Percentiles rank a stretch among this genome's conserved stretches.
Evolutionary conservation across 164 flowering plant genomes (phyloP).

Genomic region (Stephania yunnanensis): DNA sequence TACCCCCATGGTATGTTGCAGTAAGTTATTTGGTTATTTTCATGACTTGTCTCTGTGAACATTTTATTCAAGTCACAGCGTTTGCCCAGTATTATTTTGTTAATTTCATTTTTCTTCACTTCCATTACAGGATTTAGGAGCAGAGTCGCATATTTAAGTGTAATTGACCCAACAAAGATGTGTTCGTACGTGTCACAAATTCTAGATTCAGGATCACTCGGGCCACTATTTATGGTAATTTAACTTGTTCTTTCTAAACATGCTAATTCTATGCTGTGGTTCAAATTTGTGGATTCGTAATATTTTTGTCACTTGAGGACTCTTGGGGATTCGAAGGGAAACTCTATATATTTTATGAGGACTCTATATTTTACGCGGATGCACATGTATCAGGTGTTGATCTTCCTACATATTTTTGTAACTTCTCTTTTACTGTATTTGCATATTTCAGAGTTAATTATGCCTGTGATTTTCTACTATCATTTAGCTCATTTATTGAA

Average conservation of each 20-base stretch:
- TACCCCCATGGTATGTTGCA: constrained; percentile 72
- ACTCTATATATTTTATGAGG: too few species aligned
- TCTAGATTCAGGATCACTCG: constrained; percentile 56
- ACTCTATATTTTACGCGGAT: too few species aligned
- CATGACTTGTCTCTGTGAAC: not conserved
- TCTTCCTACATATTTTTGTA: too few species aligned
- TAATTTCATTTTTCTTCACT: constrained; percentile 7
- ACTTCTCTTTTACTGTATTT: too few species aligned
- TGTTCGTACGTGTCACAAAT: constrained; percentile 80
- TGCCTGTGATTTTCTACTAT: too few species aligned
- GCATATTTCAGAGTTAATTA: too few species aligned
- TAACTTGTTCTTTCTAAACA: not conserved
- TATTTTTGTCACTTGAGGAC: too few species aligned
- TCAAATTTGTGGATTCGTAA: too few species aligned
- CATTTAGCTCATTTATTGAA: too few species aligned
- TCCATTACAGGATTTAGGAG: constrained; percentile 74
- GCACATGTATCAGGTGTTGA: too few species aligned
- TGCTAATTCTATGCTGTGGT: too few species aligned
- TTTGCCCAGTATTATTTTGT: not conserved
- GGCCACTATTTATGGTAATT: constrained; percentile 86
- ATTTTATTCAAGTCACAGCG: not conserved
- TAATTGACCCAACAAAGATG: constrained; percentile 65
- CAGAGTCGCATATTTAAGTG: constrained; percentile 69
- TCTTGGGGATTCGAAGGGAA: too few species aligned
- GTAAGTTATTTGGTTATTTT: constrained; percentile 4